Evolutionary conservation across 2,329 filamentous ascomycete species (phyloP).

Genomic region (Exophiala oligosperma): DNA sequence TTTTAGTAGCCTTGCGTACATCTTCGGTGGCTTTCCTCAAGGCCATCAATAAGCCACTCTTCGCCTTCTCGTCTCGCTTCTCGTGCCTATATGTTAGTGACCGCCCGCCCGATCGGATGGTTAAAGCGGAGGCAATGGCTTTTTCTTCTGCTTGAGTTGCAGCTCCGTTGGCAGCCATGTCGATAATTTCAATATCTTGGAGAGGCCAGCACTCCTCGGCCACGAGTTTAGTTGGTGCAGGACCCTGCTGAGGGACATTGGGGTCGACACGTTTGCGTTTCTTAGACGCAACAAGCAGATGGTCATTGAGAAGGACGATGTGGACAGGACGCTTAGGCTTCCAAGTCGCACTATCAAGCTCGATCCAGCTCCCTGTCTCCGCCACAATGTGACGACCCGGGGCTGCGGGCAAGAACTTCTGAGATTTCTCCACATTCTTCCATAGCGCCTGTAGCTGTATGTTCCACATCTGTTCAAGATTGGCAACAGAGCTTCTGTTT

Average conservation of each 20-base stretch:
- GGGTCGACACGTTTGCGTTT: conserved; percentile 89
- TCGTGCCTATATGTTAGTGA: conserved; percentile 94
- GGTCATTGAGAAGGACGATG: conserved; percentile 90
- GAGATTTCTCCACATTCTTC: conserved; percentile 96
- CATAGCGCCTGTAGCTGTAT: conserved; percentile 76
- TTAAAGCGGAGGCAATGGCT: conserved; percentile 78
- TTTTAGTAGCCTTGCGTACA: conserved; percentile 78
- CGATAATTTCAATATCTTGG: conserved; percentile 87
- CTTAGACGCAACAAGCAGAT: conserved; percentile 83
- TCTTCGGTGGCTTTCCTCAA: conserved; percentile 93
- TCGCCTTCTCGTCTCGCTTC: conserved; percentile 75
- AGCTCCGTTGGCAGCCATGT: conserved; percentile 61
- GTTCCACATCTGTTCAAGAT: conserved; percentile 68
- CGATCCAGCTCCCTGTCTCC: conserved; percentile 91
- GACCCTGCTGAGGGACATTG: conserved; percentile 46
- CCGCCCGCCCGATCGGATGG: conserved; percentile 83
- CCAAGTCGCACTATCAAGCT: conserved; percentile 96
- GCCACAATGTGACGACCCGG: conserved; percentile 91
- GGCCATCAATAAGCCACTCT: conserved; percentile 77
- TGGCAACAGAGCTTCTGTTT: conserved; percentile 86
- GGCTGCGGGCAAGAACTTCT: conserved; percentile 90
- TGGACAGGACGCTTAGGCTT: conserved; percentile 87
- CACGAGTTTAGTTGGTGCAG: conserved; percentile 69
- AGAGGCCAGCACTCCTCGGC: conserved; percentile 94
- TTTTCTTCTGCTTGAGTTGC: conserved; percentile 52